Base-by-base conservation (phyloP, 192 early-diverging fungal species). In the Gaertneriomyces semiglobifer region DNA sequence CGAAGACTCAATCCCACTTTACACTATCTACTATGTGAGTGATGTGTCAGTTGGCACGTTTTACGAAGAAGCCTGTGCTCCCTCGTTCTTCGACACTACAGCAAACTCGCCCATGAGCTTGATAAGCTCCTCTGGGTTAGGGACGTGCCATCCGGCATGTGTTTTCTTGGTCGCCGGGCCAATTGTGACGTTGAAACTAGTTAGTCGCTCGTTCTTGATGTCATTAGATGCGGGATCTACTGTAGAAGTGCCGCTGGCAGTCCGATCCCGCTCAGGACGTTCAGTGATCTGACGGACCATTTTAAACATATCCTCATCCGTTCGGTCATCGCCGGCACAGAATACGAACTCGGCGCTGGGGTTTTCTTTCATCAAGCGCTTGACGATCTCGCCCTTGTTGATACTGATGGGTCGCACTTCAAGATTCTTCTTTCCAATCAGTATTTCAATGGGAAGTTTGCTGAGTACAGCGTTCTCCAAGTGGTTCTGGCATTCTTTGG, bases 321-420 rank as follows among this genome's bases (percentile, higher is more conserved):
- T 98, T 74, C 90, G 88, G 79, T 96, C 95, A 70, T 98, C 94
- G 19, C 97, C 95, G n/a, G 89, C 92, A 73, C 96, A 98, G 20
- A 95, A 77, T 1, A 95, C 85, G 83, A 99, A 99, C 55, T 94
- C 93, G 59, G 83, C 84, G 5, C 85, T 84, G 14, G 87, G 82
- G 44, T 85, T 75, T 44, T 77, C 64, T 5, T 68, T 65, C 18
- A 94, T 58, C 54, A 99, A 68, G 7, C 90, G 82, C 76, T 95
- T 94, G 65, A 98, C 91, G 65, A 98, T 96, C 73, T 97, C 93
- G 8, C 97, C 97, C 80, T 97, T 99, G 81, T 95, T 99, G 55
- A 96, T 86, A 4, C 86, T 81, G 2, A 88, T 88, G n/a, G 96
- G 94, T 9, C 94, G 84, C 44, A 82, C 82, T 68, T 99, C 95